Percentiles rank a stretch among this genome's conserved stretches.
These are phyloP conservation scores for Bipolaris zeicola DNA, from an alignment of 2,329 filamentous ascomycete species.

Conservation along the genomic window DNA sequence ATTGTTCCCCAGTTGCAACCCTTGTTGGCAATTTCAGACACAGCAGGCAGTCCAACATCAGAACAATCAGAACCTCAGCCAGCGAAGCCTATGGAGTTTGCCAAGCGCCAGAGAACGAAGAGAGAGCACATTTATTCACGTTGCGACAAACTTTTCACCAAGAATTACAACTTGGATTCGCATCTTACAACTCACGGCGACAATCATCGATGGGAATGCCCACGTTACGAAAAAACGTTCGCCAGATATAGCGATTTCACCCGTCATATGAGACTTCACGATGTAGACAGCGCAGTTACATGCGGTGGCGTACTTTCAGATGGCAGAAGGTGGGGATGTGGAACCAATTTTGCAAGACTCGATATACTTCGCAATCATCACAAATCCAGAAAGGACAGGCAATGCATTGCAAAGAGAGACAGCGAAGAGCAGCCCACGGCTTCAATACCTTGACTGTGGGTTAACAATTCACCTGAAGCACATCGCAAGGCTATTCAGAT, in stretches of 20 bases:
- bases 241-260: neutral
- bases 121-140: constrained; percentile 9
- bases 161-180: constrained; percentile 17
- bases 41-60: neutral
- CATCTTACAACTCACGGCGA: constrained; percentile 14
- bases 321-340: constrained; percentile 20
- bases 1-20: neutral
- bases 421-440: neutral
- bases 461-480: neutral
- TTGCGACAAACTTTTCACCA: constrained; percentile 17
- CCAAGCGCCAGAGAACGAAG: constrained; percentile 5
- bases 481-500: neutral
- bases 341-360: constrained; percentile 12
- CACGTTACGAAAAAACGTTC: neutral
- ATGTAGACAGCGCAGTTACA: neutral
- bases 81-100: neutral
- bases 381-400: constrained; percentile 10
- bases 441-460: neutral
- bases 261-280: constrained; percentile 13
- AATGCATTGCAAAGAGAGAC: constrained; percentile 11
- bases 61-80: neutral
- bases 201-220: constrained; percentile 5
- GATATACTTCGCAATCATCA: constrained; percentile 20
- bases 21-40: neutral
- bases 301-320: constrained; percentile 15